Evolutionary conservation across 495 filamentous ascomycete genomes (phyloP), one percentile per base, ranked within the genome.

Genomic region (Neurospora sp.): DNA sequence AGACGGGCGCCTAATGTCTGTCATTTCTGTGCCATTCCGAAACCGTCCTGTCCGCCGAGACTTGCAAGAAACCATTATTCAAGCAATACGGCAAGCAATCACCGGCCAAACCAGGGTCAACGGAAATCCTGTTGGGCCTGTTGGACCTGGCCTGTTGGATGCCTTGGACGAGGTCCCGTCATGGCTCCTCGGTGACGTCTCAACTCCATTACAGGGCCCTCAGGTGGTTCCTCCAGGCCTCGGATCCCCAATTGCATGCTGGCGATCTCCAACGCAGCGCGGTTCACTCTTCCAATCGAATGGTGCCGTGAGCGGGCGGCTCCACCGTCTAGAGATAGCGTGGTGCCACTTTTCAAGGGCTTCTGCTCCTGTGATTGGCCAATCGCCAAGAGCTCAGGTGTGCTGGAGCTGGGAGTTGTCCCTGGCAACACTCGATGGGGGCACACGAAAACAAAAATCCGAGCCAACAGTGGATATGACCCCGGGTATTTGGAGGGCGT

Each of bases 371-470:
- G 42, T 59, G 31, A 69, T 40, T 18, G 40, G 61, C 18, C 39
- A 61, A 61, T 61, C 35, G 18, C 35, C 2, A 39, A 53, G 12
- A 27, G 37, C 71, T 11, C 70, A n/a, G 14, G 31, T 37, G 12
- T 61, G 48, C 11, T 59, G 48, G 22, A 31, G 68, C 27, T 59
- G n/a, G n/a, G 44, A 12, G 73, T 69, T 72, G 72, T 40, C 69
- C 73, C 41, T 75, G 37, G 69, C 76, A 78, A 77, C 75, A 41
- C 18, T 31, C 5, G 38, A 37, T 59, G 39, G 14, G 18, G 48
- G 71, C 39, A 38, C 66, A 78, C 74, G 75, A 75, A 75, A 79
- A 79, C 75, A 78, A 76, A 73, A 73, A 61, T 48, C 40, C 31
- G 40, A 20, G 18, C 71, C 73, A 74, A 74, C 73, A 68, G 74